Percentiles rank a stretch among this genome's conserved stretches.
Evolutionary conservation across 1,284 basidiomycete species (phyloP).

Genomic region (Meripilus lineatus): DNA sequence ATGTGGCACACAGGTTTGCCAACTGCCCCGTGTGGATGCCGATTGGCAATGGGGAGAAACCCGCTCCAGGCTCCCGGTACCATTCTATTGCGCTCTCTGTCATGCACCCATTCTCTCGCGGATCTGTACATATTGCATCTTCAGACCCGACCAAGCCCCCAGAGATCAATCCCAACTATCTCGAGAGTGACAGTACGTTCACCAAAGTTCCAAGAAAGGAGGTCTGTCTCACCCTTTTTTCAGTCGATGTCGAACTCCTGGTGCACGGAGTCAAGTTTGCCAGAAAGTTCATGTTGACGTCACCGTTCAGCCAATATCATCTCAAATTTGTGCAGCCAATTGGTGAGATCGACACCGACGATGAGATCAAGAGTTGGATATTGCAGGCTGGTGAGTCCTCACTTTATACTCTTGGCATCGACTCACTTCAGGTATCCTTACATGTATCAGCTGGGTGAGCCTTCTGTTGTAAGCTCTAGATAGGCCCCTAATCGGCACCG

Average conservation of each 20-base stretch:
- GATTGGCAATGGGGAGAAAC: not conserved
- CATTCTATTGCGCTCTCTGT: not conserved
- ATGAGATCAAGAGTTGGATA: not conserved
- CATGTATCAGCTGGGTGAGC: not conserved
- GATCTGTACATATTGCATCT: conserved; percentile 8
- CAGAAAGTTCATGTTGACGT: not conserved
- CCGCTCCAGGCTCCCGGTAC: not conserved
- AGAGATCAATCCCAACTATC: conserved; percentile 7
- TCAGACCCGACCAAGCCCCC: conserved; percentile 3
- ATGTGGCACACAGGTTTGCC: not conserved
- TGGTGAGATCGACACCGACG: not conserved
- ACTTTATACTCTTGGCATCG: not conserved
- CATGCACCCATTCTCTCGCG: conserved; percentile 5
- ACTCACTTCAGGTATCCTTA: not conserved
- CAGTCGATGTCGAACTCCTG: not conserved
- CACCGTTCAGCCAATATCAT: not conserved
- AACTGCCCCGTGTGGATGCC: not conserved
- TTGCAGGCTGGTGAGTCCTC: not conserved
- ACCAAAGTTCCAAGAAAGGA: not conserved
- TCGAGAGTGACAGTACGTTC: not conserved
- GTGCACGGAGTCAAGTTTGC: not conserved
- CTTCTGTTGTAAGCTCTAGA: not conserved
- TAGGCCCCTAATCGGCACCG: not conserved
- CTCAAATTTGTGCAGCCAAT: not conserved
- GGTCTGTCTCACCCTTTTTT: no score